Conservation (phyloP, 352 stramenopile species). For the Phytophthora sansomeana region DNA sequence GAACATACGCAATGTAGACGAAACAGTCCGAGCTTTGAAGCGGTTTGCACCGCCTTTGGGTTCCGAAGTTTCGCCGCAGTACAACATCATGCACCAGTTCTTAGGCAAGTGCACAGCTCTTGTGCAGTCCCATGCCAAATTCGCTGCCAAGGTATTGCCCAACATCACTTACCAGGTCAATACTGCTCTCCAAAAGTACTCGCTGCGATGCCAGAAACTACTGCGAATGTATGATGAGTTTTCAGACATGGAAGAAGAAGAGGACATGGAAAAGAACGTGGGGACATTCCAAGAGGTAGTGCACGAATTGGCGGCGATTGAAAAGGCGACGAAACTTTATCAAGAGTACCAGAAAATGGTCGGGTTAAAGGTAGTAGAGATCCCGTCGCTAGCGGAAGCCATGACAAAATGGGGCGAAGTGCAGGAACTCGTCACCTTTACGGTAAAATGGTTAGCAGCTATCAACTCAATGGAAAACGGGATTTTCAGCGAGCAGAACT, state of each 20-base stretch:
- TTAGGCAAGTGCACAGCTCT: slow-evolving; percentile 57
- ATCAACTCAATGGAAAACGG: slow-evolving; percentile 69
- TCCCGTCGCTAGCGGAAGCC: slow-evolving; percentile 54
- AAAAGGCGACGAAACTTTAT: slow-evolving; percentile 63
- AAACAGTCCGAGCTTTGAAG: slow-evolving; percentile 60
- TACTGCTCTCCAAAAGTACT: slow-evolving; percentile 61
- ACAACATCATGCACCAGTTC: slow-evolving; percentile 60
- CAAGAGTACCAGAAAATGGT: slow-evolving; percentile 80
- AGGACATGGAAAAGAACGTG: slow-evolving; percentile 68
- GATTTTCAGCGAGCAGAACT: slow-evolving; percentile 74
- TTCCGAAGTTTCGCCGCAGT: slow-evolving; percentile 38
- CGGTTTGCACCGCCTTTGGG: slow-evolving; percentile 47
- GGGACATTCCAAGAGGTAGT: slow-evolving; percentile 58
- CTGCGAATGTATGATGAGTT: slow-evolving; percentile 64
- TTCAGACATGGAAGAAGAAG: slow-evolving; percentile 49
- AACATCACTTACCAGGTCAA: slow-evolving; percentile 78
- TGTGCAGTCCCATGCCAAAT: slow-evolving; percentile 65
- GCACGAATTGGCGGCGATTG: slow-evolving; percentile 55
- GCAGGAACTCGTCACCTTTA: slow-evolving; percentile 63
- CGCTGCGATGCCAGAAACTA: slow-evolving; percentile 57
- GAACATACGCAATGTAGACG: slow-evolving; percentile 77
- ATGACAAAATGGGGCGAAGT: slow-evolving; percentile 60
- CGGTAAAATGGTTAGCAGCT: slow-evolving; percentile 50
- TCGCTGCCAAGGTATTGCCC: slow-evolving; percentile 68
- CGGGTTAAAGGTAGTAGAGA: slow-evolving; percentile 65